These are phyloP conservation scores for Pseudoscleropodium purum DNA, from an alignment of 225 moss, liverwort and hornwort genomes.

Conservation along the genomic window DNA sequence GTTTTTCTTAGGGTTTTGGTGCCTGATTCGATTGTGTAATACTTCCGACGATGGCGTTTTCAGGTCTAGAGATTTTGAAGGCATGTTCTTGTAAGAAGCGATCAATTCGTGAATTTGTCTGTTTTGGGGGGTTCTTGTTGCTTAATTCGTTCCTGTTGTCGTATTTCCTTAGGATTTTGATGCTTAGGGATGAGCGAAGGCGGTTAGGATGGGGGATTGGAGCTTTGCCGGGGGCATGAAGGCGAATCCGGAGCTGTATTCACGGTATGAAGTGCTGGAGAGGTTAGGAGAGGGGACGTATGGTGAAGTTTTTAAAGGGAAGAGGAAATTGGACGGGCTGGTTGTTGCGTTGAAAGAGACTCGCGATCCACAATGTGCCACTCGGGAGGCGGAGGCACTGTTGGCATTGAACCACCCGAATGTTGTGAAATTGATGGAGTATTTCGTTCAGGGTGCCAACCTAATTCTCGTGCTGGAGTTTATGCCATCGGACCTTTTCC, in stretches of 20 bases:
- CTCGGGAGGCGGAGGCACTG: conserved; percentile 73
- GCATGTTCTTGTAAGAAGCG: neutral
- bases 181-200: conserved; percentile 19
- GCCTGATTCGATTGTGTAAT: neutral
- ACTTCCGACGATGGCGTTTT: neutral
- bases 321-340: conserved; percentile 55
- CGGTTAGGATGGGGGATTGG: conserved; percentile 70
- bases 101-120: neutral
- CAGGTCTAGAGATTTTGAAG: neutral
- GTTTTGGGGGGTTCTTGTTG: neutral
- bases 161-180: neutral
- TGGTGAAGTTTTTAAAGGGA: conserved; percentile 76
- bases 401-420: conserved; percentile 74
- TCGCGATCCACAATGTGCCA: conserved; percentile 60
- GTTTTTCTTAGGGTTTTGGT: neutral
- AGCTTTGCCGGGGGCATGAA: conserved; percentile 75
- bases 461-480: conserved; percentile 88
- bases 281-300: conserved; percentile 87
- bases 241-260: conserved; percentile 73
- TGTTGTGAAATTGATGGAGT: conserved; percentile 71
- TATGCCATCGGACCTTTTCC: conserved; percentile 55
- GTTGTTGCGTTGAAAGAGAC: conserved; percentile 90
- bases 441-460: conserved; percentile 65
- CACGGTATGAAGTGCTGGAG: conserved; percentile 83
- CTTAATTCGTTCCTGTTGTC: neutral